These are phyloP conservation scores for Syzygium jambos DNA, from an alignment of 345 rosid genomes.

Conservation along the genomic window DNA sequence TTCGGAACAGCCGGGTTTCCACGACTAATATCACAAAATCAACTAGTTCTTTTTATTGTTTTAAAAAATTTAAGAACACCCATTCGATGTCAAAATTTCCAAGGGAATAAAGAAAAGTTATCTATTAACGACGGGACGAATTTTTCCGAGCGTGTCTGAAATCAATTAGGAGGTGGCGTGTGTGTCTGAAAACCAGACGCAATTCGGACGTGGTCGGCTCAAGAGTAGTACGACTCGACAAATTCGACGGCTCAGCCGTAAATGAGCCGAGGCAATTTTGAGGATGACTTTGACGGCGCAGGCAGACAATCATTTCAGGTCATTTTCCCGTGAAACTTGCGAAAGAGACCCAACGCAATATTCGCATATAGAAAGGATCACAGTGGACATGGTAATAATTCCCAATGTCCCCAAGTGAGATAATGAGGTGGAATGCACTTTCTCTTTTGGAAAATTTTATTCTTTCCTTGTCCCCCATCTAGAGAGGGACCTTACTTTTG, in stretches of 20 bases:
- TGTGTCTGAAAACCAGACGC: neutral
- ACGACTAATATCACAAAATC: neutral
- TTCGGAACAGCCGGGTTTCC: neutral
- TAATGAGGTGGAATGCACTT: neutral
- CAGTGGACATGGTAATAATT: neutral
- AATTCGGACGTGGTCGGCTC: neutral
- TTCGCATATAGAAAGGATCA: neutral
- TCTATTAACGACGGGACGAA: neutral
- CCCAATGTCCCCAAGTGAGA: neutral
- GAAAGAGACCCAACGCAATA: neutral
- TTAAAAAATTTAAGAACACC: neutral
- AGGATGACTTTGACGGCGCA: neutral
- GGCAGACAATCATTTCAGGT: neutral
- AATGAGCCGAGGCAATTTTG: neutral
- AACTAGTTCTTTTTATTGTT: neutral
- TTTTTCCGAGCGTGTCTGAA: no score
- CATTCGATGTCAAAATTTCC: neutral
- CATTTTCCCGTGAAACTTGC: neutral
- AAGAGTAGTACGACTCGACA: neutral
- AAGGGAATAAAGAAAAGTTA: neutral
- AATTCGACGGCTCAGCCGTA: neutral
- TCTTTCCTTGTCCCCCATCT: neutral
- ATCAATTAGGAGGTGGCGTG: neutral
- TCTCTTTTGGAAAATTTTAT: neutral
- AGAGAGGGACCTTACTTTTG: neutral